phyloP scores from a whole-genome alignment of 345 rosid genomes.

The Cardamine resedifolia region DNA sequence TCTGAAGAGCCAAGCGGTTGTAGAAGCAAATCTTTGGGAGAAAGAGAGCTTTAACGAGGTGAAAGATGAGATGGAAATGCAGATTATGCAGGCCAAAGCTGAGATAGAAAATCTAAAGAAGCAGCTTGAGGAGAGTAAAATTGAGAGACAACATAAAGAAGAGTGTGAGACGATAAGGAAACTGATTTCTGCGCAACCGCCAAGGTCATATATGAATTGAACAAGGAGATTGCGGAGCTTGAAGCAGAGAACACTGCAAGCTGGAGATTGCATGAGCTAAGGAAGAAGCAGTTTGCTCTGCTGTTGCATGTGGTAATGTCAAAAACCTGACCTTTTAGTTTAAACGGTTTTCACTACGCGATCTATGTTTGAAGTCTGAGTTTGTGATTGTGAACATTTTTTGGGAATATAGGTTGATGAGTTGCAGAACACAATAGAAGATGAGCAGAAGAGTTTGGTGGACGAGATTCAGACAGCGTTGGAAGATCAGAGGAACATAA shows the following conservation, averaged over 20 bases:
- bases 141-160: slow-evolving; percentile 95
- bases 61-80: slow-evolving; percentile 73
- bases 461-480: slow-evolving; percentile 78
- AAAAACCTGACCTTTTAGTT: neutral
- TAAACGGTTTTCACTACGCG: neutral
- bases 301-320: slow-evolving; percentile 84
- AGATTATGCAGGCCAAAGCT: slow-evolving; percentile 63
- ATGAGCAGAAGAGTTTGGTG: slow-evolving; percentile 80
- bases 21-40: slow-evolving; percentile 75
- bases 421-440: slow-evolving; percentile 85
- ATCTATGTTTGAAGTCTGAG: neutral
- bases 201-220: slow-evolving; percentile 70
- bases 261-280: slow-evolving; percentile 87
- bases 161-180: slow-evolving; percentile 90
- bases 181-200: slow-evolving; percentile 79
- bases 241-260: slow-evolving; percentile 84
- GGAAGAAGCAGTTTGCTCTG: slow-evolving; percentile 90
- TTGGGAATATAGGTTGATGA: slow-evolving; percentile 70
- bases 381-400: slow-evolving; percentile 19
- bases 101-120: slow-evolving; percentile 86
- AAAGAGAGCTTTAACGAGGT: slow-evolving; percentile 82
- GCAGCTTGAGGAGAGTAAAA: slow-evolving; percentile 88
- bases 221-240: slow-evolving; percentile 73
- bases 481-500: slow-evolving; percentile 72
- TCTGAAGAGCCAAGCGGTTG: slow-evolving; percentile 83